phyloP scores from a whole-genome alignment of 1,284 basidiomycete species.

The Ceratobasidium papillatum region DNA sequence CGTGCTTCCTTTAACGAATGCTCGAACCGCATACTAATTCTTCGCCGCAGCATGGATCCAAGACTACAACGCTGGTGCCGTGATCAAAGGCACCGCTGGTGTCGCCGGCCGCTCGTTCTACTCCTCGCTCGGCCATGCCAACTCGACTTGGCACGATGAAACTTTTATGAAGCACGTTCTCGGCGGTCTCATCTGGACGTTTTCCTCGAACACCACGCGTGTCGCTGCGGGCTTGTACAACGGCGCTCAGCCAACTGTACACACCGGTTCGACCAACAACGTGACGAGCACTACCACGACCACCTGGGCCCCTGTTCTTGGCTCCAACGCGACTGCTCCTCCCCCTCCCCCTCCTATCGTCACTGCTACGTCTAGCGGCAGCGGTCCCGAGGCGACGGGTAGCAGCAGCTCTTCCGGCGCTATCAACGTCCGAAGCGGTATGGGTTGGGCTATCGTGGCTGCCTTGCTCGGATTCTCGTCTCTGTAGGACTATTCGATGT shows the following conservation, averaged over 20 bases:
- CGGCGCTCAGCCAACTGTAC: slow-evolving; percentile 16
- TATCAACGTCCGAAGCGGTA: background rate
- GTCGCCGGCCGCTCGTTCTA: slow-evolving; percentile 74
- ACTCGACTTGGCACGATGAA: slow-evolving; percentile 53
- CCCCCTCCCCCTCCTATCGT: background rate
- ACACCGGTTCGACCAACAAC: slow-evolving; percentile 34
- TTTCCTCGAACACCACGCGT: slow-evolving; percentile 32
- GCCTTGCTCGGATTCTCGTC: background rate
- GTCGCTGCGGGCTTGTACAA: slow-evolving; percentile 18
- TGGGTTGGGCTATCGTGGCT: slow-evolving; percentile 1
- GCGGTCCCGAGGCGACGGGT: background rate
- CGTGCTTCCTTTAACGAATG: background rate
- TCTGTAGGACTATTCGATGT: background rate
- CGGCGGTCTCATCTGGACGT: slow-evolving; percentile 56
- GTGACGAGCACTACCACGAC: background rate
- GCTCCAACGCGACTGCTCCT: slow-evolving; percentile 10
- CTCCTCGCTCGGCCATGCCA: slow-evolving; percentile 75
- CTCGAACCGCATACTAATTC: slow-evolving; percentile 35
- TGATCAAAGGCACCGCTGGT: slow-evolving; percentile 51
- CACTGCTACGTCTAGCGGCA: background rate
- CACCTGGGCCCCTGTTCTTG: slow-evolving; percentile 18
- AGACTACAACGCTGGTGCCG: slow-evolving; percentile 67
- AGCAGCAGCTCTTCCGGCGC: background rate
- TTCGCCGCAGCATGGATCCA: slow-evolving; percentile 75
- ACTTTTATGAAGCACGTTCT: slow-evolving; percentile 56